Evolutionary conservation across 192 early-diverging fungal species (phyloP).

Genomic region (Backusella parvicylindrica): DNA sequence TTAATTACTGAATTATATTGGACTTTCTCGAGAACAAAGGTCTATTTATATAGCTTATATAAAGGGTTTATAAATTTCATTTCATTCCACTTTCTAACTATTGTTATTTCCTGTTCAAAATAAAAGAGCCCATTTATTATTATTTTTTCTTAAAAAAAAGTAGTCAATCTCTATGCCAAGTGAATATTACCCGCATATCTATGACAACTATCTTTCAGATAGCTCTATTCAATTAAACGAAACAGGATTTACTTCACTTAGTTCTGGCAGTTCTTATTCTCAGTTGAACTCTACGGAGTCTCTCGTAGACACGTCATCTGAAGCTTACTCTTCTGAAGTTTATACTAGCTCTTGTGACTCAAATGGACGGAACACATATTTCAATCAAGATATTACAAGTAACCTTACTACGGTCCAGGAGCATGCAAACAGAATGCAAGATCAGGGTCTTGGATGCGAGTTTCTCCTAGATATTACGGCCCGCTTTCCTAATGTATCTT

Average conservation of each 20-base stretch:
- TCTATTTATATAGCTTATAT: background rate
- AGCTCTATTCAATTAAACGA: background rate
- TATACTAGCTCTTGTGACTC: background rate
- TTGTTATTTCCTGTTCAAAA: background rate
- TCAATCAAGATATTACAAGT: background rate
- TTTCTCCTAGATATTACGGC: background rate
- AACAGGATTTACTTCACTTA: background rate
- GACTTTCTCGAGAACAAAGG: background rate
- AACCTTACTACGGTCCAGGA: background rate
- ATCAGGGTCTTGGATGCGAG: background rate
- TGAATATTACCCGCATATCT: background rate
- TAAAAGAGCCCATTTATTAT: background rate
- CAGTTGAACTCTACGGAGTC: background rate
- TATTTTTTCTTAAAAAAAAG: background rate
- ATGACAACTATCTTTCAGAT: background rate
- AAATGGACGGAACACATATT: background rate
- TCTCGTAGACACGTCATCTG: background rate
- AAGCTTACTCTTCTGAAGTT: background rate
- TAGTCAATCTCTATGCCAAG: background rate
- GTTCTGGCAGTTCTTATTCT: background rate
- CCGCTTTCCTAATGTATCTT: slow-evolving; percentile 6
- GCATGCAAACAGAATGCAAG: background rate
- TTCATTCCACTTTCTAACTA: background rate
- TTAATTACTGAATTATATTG: background rate
- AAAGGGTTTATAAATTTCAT: background rate